A percentile compares a stretch with the other conserved stretches of the same genome.
phyloP scores from a whole-genome alignment of 164 flowering plant species.

The Aristolochia contorta region DNA sequence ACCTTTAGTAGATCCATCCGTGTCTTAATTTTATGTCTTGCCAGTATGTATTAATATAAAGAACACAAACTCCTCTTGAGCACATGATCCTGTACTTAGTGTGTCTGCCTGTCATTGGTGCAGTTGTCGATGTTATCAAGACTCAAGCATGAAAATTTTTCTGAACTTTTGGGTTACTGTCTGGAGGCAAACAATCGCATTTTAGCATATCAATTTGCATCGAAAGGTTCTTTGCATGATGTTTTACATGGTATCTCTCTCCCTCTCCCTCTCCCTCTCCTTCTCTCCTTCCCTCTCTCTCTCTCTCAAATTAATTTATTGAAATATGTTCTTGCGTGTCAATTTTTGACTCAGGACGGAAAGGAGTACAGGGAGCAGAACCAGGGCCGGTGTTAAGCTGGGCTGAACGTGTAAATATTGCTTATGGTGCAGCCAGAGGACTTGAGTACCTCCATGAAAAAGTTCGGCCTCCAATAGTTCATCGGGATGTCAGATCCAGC shows the following conservation, averaged over 20 bases:
- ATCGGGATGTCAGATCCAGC: constrained; percentile 46
- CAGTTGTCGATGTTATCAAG: constrained; percentile 13
- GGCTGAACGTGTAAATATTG: constrained; percentile 43
- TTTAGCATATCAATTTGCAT: constrained; percentile 14
- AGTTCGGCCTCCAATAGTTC: constrained; percentile 36
- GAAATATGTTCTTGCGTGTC: background rate
- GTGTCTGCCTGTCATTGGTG: background rate
- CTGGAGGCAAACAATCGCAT: constrained; percentile 11
- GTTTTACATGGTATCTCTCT: constrained; percentile 12
- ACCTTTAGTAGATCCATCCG: too few species aligned
- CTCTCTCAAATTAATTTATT: background rate
- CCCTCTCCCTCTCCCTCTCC: background rate
- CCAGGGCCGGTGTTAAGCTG: constrained; percentile 48
- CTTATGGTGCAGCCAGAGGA: constrained; percentile 44
- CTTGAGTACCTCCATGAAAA: constrained; percentile 49
- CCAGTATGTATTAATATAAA: too few species aligned
- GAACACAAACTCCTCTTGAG: too few species aligned
- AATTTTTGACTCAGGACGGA: constrained; percentile 25
- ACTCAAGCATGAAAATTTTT: constrained; percentile 13
- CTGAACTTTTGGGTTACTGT: constrained; percentile 15
- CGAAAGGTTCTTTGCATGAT: constrained; percentile 16
- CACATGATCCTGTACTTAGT: too few species aligned
- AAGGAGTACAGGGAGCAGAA: constrained; percentile 46
- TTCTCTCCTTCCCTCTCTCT: background rate
- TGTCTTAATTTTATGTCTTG: too few species aligned